Base-by-base conservation (phyloP, 371 early-diverging fungal genomes). In the Mycotypha africana region DNA sequence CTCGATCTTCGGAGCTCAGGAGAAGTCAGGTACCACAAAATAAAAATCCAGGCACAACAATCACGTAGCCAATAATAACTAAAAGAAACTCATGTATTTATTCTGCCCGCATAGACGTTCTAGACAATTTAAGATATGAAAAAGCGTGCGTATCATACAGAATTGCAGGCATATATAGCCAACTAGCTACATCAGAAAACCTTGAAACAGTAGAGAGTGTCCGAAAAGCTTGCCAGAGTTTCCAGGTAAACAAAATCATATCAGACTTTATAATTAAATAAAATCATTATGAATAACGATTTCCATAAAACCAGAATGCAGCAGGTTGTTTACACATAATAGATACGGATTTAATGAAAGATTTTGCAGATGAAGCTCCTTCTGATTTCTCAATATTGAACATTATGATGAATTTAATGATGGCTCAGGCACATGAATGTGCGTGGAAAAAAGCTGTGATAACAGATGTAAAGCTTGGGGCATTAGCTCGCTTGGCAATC, bases 381-480 rank as follows among this genome's bases (percentile, higher is more conserved):
- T 12, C 56, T 11, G 89, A 89, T 45, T 75, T 89, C 56, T 47
- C 72, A 2, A 73, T 82, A n/a, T 63, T 93, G 12, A 64, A 73
- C 2, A 68, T 84, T 2, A 65, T 88, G 11, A 74, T 70, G 3
- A 76, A 80, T 32, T 62, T 89, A 15, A 91, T 90, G 88, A 76
- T 93, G 7, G 89, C 91, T 7, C 93, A 92, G 59, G 93, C 93
- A 20, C 92, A 93, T 53, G 92, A 93, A 61, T 89, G 86, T 51
- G 81, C 83, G 37, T 91, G 88, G 88, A 80, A 78, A 44, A 84
- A 89, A 40, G 86, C 90, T 14, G 81, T 86, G 1, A 70, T 76
- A 68, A 90, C 81, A 49, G 80, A 85, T 33, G 78, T 88, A 65
- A 88, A 84, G 45, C 81, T 90, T 42, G 82, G 74, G 2, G 74